Evolutionary conservation across 1,284 basidiomycete genomes (phyloP).

Genomic region (Thelephora terrestris): DNA sequence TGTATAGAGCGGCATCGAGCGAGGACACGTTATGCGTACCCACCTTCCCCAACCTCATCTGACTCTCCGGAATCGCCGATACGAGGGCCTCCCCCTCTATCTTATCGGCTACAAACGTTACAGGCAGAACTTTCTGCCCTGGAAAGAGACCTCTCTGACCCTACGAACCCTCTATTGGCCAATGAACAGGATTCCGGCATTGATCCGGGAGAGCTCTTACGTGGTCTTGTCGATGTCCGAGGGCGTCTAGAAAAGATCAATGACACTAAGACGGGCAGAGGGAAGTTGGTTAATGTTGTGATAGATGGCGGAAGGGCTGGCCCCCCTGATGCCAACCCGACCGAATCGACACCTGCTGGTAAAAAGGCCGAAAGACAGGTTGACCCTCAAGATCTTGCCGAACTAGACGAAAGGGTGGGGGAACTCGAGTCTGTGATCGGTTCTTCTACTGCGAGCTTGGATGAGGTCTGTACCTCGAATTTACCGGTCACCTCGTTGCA

Average conservation of each 20-base stretch:
- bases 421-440: constrained; percentile 76
- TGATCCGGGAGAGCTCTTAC: constrained; percentile 67
- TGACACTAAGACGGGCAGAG: constrained; percentile 54
- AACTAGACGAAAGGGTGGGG: constrained; percentile 73
- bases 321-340: background rate
- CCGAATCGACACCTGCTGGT: constrained; percentile 8
- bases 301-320: constrained; percentile 28
- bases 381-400: constrained; percentile 41
- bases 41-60: constrained; percentile 48
- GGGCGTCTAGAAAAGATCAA: constrained; percentile 56
- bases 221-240: constrained; percentile 64
- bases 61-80: constrained; percentile 14
- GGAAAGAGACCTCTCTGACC: constrained; percentile 61
- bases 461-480: constrained; percentile 45
- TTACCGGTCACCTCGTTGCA: background rate
- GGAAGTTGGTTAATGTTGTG: constrained; percentile 52
- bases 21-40: constrained; percentile 54
- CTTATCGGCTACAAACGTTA: constrained; percentile 49
- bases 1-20: constrained; percentile 32
- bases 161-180: constrained; percentile 51
- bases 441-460: constrained; percentile 55
- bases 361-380: constrained; percentile 11
- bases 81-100: constrained; percentile 28
- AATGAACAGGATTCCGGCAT: constrained; percentile 46
- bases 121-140: constrained; percentile 55